Base-by-base conservation (phyloP, 345 rosid genomes). In the Lumnitzera racemosa region DNA sequence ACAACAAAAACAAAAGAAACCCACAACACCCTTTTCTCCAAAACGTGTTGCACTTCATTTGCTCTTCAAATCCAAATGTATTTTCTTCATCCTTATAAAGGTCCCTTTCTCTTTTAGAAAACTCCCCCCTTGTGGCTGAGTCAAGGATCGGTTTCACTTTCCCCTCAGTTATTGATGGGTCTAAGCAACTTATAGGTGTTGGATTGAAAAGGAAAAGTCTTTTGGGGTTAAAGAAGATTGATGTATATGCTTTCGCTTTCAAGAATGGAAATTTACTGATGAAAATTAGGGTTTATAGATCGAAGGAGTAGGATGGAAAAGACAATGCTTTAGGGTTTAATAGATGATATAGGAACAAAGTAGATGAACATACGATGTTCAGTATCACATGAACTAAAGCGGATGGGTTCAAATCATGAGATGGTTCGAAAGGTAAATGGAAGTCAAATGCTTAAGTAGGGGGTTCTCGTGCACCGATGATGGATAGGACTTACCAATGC, bases 141-240 rank as follows among this genome's bases (percentile, higher is more conserved):
- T 69, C 90, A 36, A 89, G 75, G 74, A 78, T 81, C 15, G 90
- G 96, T 15, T 72, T 68, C 61, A 66, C 86, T 14, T 91, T 87
- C 56, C 90, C 96, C 49, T 64, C 85, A 8, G 71, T 77, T 52
- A 29, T 89, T 41, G 78, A 66, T 27, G 85, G 74, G 58, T 78
- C 85, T 47, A 73, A 69, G 74, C 70, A 65, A 53, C 86, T 91
- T 47, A 79, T 91, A 64, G 95, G 98, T 9, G 74, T 82, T 27
- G 98, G 96, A 51, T 63, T 85, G 75, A 77, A 95, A 82, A 86
- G 67, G 69, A 91, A 86, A 80, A 71, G 80, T 54, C 13, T 91
- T 20, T 53, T 88, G 53, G 96, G 96, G 5, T 70, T 91, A 75
- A 88, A 88, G 88, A 86, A 81, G 85, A 84, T 88, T 61, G 88